Evolutionary conservation across 2,329 filamentous ascomycete genomes (phyloP).

Genomic region (Hypoxylon sp.): DNA sequence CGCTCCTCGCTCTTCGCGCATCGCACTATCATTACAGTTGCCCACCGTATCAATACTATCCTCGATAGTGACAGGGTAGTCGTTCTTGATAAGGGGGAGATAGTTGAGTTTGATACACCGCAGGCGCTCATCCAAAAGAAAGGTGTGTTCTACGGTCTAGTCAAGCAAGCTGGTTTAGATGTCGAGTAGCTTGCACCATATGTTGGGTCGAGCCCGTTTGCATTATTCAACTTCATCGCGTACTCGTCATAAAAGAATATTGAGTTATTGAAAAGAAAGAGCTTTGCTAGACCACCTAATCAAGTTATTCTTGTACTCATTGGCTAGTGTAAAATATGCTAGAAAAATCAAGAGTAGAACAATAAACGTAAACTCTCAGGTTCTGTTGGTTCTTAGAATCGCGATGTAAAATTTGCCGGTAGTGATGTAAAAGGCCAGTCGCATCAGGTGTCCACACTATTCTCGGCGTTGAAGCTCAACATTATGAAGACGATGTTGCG

Average conservation of each 20-base stretch:
- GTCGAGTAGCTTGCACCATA: slow-evolving; percentile 54
- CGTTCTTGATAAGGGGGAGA: slow-evolving; percentile 89
- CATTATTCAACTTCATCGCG: slow-evolving; percentile 16
- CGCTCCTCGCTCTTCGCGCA: slow-evolving; percentile 81
- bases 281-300: slow-evolving; percentile 4
- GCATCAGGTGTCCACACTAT: background rate
- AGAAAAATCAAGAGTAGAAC: slow-evolving; percentile 11
- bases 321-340: background rate
- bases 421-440: background rate
- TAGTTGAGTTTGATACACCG: slow-evolving; percentile 93
- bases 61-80: slow-evolving; percentile 90
- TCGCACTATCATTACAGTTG: slow-evolving; percentile 97
- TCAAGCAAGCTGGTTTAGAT: slow-evolving; percentile 87
- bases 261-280: slow-evolving; percentile 14
- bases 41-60: slow-evolving; percentile 98
- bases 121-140: slow-evolving; percentile 79
- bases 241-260: slow-evolving; percentile 9
- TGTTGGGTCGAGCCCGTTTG: slow-evolving; percentile 12
- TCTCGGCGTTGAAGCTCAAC: background rate
- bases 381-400: too few relatives aligned
- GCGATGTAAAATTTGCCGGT: slow-evolving; percentile 1
- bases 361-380: slow-evolving; percentile 1
- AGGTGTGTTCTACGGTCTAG: slow-evolving; percentile 89
- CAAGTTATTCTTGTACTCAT: slow-evolving; percentile 1
- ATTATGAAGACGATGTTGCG: background rate